A percentile compares a stretch with the other conserved stretches of the same genome.
These are phyloP conservation scores for Perilla frutescens DNA, from an alignment of 257 asterid species.

Conservation along the genomic window DNA sequence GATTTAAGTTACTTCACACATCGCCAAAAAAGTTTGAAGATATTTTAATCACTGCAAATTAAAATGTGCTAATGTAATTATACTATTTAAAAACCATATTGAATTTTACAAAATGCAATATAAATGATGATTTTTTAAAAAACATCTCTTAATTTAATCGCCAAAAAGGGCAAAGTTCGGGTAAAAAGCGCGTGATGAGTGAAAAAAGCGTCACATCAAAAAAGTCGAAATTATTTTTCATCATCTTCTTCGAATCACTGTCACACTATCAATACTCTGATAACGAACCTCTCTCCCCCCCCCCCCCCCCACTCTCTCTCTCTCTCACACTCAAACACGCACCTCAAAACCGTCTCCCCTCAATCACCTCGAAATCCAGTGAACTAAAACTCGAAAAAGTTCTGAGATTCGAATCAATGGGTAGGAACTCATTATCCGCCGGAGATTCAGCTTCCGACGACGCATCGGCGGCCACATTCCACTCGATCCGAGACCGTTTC, in stretches of 20 bases:
- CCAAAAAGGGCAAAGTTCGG: not conserved
- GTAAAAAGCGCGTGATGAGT: conserved; percentile 22
- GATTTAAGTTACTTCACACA: too few species aligned
- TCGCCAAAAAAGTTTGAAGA: too few species aligned
- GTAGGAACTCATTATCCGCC: conserved; percentile 47
- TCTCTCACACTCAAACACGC: not conserved
- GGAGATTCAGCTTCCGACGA: conserved; percentile 58
- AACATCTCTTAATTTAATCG: not conserved
- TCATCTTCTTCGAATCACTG: conserved; percentile 31
- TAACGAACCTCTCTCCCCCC: conserved; percentile 34
- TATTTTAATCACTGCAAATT: too few species aligned
- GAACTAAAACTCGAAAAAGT: conserved; percentile 15
- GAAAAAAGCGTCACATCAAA: conserved; percentile 23
- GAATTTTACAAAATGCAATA: too few species aligned
- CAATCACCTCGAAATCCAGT: conserved; percentile 29
- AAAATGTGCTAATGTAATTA: too few species aligned
- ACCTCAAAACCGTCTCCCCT: conserved; percentile 13
- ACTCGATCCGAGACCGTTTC: conserved; percentile 90
- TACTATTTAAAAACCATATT: too few species aligned
- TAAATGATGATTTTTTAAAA: too few species aligned
- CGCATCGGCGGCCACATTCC: conserved; percentile 51
- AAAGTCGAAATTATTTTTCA: conserved; percentile 8
- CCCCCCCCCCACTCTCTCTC: too few species aligned
- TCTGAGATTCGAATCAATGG: conserved; percentile 46
- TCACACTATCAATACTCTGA: conserved; percentile 35